A percentile compares a stretch with the other conserved stretches of the same genome.
These are phyloP conservation scores for Suhomyces anneliseae DNA, from an alignment of 1,139 yeast genomes.

Conservation along the genomic window DNA sequence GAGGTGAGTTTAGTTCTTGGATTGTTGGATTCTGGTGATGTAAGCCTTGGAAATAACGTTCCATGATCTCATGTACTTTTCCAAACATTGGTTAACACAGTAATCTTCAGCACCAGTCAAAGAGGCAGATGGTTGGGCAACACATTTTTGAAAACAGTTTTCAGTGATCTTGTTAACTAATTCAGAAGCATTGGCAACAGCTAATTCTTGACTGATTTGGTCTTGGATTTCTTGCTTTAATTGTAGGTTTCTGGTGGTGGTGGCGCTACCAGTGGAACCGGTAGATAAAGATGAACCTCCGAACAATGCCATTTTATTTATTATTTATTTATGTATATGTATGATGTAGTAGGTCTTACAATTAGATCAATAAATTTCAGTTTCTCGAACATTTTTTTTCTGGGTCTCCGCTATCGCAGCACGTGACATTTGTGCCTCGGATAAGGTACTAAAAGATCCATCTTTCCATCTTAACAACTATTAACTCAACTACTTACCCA, in stretches of 20 bases:
- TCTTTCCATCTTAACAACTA: not conserved
- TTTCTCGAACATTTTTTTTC: not conserved
- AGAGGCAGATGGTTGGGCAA: conserved; percentile 51
- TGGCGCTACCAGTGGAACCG: conserved; percentile 17
- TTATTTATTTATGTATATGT: not conserved
- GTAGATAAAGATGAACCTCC: conserved; percentile 26
- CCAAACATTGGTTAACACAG: conserved; percentile 77
- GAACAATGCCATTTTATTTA: conserved; percentile 30
- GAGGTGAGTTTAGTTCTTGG: conserved; percentile 2
- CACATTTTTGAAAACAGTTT: conserved; percentile 82
- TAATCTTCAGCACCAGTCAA: conserved; percentile 32
- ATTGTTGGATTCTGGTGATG: conserved; percentile 64
- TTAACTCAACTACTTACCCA: too few species aligned
- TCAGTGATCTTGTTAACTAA: conserved; percentile 84
- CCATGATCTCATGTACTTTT: conserved; percentile 92
- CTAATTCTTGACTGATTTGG: conserved; percentile 79
- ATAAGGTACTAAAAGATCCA: not conserved
- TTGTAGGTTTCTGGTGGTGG: conserved; percentile 23
- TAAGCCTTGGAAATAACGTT: conserved; percentile 77
- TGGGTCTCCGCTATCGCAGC: not conserved
- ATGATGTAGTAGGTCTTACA: not conserved
- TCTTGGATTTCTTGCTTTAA: conserved; percentile 62
- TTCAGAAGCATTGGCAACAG: conserved; percentile 86
- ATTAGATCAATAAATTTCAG: not conserved
- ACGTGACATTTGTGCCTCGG: conserved; percentile 1